Evolutionary conservation across 1,284 basidiomycete genomes (phyloP).

Genomic region (Ceratobasidium papillatum): DNA sequence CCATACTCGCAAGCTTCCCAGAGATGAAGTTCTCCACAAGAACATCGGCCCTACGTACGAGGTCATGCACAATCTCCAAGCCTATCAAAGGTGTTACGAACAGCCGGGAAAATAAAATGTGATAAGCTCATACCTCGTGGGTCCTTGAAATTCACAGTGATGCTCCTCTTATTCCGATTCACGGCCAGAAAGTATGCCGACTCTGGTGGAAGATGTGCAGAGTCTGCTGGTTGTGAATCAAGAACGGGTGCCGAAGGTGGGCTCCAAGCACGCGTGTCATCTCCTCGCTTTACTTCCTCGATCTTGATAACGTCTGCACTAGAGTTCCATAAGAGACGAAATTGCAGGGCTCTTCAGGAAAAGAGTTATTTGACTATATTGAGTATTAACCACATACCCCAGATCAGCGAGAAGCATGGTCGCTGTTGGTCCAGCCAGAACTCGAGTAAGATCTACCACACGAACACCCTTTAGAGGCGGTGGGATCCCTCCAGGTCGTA

Average conservation of each 20-base stretch:
- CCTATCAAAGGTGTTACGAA: constrained; percentile 54
- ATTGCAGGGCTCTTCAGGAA: neutral
- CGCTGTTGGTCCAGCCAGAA: constrained; percentile 87
- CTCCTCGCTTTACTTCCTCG: constrained; percentile 81
- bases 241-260: constrained; percentile 77
- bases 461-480: constrained; percentile 82
- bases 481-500: constrained; percentile 60
- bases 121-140: constrained; percentile 54
- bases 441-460: constrained; percentile 86
- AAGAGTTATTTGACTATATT: neutral
- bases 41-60: constrained; percentile 82
- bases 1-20: constrained; percentile 85
- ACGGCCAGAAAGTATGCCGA: constrained; percentile 92
- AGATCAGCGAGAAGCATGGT: constrained; percentile 91
- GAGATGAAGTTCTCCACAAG: constrained; percentile 89
- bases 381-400: constrained; percentile 50
- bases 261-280: constrained; percentile 89
- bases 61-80: constrained; percentile 75
- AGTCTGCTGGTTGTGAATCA: constrained; percentile 59
- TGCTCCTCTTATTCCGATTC: constrained; percentile 89
- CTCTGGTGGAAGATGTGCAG: constrained; percentile 82
- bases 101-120: neutral
- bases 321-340: neutral
- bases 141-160: constrained; percentile 88
- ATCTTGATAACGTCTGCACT: constrained; percentile 92